phyloP scores from a whole-genome alignment of 2,329 filamentous ascomycete genomes.

The Colletotrichum karsti region DNA sequence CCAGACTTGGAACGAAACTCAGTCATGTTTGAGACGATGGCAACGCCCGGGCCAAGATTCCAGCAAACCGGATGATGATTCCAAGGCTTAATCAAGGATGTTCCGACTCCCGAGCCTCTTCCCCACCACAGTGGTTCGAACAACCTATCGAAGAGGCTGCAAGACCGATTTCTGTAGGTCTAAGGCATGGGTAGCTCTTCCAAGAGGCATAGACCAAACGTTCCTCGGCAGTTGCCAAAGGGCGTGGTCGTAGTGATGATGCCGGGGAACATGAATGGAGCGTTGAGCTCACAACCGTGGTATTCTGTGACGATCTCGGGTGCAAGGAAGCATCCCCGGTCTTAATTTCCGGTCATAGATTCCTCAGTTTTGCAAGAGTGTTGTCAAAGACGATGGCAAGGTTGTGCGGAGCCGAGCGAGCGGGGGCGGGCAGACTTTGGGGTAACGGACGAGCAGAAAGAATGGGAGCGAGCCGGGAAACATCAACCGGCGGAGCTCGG shows the following conservation, averaged over 20 bases:
- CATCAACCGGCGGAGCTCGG: slow-evolving; percentile 7
- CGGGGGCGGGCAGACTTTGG: not conserved
- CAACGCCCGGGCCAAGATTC: not conserved
- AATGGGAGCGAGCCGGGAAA: not conserved
- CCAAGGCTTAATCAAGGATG: not conserved
- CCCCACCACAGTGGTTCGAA: not conserved
- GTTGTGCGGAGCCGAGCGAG: not conserved
- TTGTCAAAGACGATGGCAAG: not conserved
- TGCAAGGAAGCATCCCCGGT: not conserved
- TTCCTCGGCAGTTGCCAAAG: not conserved
- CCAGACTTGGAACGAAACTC: not conserved
- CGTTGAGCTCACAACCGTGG: not conserved
- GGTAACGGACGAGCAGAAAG: too few relatives aligned
- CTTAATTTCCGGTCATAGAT: not conserved
- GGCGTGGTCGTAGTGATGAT: not conserved
- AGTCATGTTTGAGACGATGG: not conserved
- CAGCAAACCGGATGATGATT: not conserved
- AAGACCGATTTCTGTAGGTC: not conserved
- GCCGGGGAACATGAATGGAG: not conserved
- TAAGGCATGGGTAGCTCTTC: not conserved
- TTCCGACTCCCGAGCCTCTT: not conserved
- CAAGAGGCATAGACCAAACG: not conserved
- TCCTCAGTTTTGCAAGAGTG: not conserved
- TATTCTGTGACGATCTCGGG: not conserved
- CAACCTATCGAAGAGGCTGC: too few relatives aligned